phyloP scores from a whole-genome alignment of 2,329 filamentous ascomycete genomes.

The Colletotrichum sojae region DNA sequence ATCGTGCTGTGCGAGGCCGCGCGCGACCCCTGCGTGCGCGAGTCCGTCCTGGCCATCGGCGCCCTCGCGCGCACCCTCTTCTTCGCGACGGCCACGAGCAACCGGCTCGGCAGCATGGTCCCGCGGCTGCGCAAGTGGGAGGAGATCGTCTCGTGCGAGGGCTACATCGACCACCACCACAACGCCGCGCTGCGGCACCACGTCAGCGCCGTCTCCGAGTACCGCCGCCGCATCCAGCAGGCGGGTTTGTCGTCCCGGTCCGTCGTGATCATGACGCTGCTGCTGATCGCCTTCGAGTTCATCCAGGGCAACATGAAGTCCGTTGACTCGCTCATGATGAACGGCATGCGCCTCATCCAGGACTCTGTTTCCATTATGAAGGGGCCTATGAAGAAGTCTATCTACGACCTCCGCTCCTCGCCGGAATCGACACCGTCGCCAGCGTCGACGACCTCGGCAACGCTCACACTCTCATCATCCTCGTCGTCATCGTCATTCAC shows the following conservation, averaged over 20 bases:
- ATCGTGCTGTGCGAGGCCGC: slow-evolving; percentile 42
- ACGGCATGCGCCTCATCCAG: no score
- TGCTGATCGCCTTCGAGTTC: slow-evolving; percentile 43
- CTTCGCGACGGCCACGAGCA: background rate
- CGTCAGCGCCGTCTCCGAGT: slow-evolving; percentile 37
- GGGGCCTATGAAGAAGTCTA: no score
- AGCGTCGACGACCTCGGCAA: no score
- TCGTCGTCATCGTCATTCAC: no score
- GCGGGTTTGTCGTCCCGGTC: slow-evolving; percentile 28
- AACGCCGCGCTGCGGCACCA: slow-evolving; percentile 38
- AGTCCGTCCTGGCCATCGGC: slow-evolving; percentile 44
- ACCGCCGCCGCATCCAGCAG: slow-evolving; percentile 34
- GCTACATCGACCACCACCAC: background rate
- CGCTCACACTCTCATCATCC: no score
- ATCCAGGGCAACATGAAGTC: slow-evolving; percentile 41
- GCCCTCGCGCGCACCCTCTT: slow-evolving; percentile 42
- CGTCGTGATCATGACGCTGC: slow-evolving; percentile 41
- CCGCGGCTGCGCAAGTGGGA: no score
- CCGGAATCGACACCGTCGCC: no score
- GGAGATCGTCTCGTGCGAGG: no score
- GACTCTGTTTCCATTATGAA: no score
- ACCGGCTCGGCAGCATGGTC: background rate
- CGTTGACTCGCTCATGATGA: background rate
- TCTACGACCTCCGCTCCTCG: no score
- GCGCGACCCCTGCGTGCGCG: slow-evolving; percentile 40